phyloP scores from a whole-genome alignment of 1,139 yeast species.

The Protomyces inouyei region DNA sequence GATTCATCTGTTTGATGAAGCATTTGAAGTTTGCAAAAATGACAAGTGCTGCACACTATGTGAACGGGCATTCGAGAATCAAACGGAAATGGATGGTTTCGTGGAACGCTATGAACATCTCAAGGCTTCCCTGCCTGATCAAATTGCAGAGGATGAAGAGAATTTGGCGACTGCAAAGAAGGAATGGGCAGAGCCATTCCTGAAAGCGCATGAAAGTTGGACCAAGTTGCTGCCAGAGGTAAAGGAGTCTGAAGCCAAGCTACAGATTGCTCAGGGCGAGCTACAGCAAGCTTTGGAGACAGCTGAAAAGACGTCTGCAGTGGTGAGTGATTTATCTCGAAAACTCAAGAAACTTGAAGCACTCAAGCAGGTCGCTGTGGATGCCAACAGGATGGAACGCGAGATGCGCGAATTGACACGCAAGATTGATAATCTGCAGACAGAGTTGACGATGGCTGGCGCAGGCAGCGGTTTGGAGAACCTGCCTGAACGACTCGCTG shows the following conservation, averaged over 20 bases:
- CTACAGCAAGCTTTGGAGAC: conserved; percentile 15
- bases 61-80: neutral
- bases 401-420: conserved; percentile 34
- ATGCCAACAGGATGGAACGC: conserved; percentile 33
- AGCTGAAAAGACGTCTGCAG: conserved; percentile 1
- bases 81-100: neutral
- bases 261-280: conserved; percentile 7
- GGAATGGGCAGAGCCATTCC: neutral
- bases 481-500: conserved; percentile 50
- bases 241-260: conserved; percentile 12
- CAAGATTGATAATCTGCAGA: conserved; percentile 36
- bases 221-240: conserved; percentile 16
- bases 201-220: neutral
- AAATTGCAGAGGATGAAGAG: neutral
- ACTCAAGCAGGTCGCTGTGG: conserved; percentile 42
- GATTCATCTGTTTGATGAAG: neutral
- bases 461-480: conserved; percentile 46
- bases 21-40: neutral
- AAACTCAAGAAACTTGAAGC: conserved; percentile 35
- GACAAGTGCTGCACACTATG: neutral
- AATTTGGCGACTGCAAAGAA: conserved; percentile 4
- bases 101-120: neutral
- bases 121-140: neutral
- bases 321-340: neutral
- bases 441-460: conserved; percentile 43